These are phyloP conservation scores for Fusarium sp. DNA, from an alignment of 2,329 filamentous ascomycete genomes.

Conservation along the genomic window DNA sequence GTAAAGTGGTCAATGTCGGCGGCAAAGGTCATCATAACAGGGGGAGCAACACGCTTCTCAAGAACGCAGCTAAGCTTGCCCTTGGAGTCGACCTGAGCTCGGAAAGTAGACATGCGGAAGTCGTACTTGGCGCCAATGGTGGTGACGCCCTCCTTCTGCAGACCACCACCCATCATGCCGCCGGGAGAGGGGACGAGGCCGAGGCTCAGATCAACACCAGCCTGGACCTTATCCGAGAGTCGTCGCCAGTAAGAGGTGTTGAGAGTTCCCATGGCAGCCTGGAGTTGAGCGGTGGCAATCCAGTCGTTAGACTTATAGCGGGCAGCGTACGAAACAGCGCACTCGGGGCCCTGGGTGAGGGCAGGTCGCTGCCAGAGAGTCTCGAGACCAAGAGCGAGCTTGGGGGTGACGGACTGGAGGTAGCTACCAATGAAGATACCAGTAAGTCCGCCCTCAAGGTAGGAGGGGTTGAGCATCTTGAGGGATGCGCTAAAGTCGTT, in stretches of 20 bases:
- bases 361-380: slow-evolving; percentile 92
- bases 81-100: slow-evolving; percentile 93
- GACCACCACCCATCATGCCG: slow-evolving; percentile 79
- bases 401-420: slow-evolving; percentile 90
- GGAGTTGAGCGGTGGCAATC: slow-evolving; percentile 90
- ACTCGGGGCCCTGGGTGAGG: slow-evolving; percentile 88
- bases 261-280: slow-evolving; percentile 83
- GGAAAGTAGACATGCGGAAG: slow-evolving; percentile 94
- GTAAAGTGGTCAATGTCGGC: slow-evolving; percentile 96
- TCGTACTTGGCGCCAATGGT: slow-evolving; percentile 98
- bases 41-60: slow-evolving; percentile 95
- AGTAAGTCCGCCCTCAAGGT: slow-evolving; percentile 90
- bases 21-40: slow-evolving; percentile 93
- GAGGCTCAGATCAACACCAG: slow-evolving; percentile 93
- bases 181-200: slow-evolving; percentile 76
- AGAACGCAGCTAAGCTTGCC: slow-evolving; percentile 93
- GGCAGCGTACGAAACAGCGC: slow-evolving; percentile 88
- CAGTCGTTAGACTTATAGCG: slow-evolving; percentile 93
- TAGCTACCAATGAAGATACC: slow-evolving; percentile 97
- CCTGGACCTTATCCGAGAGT: slow-evolving; percentile 94
- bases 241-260: slow-evolving; percentile 95
- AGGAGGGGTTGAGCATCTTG: slow-evolving; percentile 95
- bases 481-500: slow-evolving; percentile 92
- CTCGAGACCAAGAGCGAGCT: slow-evolving; percentile 88
- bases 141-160: slow-evolving; percentile 88